These are phyloP conservation scores for Nannochloris sp. DNA, from an alignment of 139 green algal genomes.

Conservation along the genomic window DNA sequence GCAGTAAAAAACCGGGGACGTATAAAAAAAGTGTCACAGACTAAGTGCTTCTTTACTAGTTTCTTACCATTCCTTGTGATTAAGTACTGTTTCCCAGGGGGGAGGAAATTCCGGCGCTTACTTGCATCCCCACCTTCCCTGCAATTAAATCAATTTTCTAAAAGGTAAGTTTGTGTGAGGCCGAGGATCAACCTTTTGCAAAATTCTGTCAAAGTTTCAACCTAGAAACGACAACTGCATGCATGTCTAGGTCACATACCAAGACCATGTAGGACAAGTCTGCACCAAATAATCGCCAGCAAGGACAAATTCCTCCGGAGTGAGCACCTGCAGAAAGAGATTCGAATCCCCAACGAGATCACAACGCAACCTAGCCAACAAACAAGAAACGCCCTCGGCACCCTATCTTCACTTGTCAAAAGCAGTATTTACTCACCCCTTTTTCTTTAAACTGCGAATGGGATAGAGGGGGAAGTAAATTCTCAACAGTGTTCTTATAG, in stretches of 20 bases:
- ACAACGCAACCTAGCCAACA: too few species aligned
- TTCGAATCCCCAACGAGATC: too few species aligned
- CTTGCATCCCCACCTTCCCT: constrained; percentile 66
- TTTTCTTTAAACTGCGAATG: constrained; percentile 39
- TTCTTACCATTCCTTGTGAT: constrained; percentile 68
- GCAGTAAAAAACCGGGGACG: too few species aligned
- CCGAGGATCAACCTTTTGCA: neutral
- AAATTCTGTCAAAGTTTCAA: neutral
- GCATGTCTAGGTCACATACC: constrained; percentile 31
- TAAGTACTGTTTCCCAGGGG: constrained; percentile 79
- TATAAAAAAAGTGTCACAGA: neutral
- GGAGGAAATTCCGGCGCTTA: constrained; percentile 59
- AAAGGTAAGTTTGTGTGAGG: neutral
- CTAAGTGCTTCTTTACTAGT: neutral
- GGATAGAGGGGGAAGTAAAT: constrained; percentile 19
- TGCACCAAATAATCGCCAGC: constrained; percentile 78
- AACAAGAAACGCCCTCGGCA: too few species aligned
- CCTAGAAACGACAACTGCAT: neutral
- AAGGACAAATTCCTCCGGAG: constrained; percentile 76
- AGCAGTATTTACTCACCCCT: constrained; percentile 36
- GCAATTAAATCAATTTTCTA: neutral
- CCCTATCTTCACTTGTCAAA: too few species aligned
- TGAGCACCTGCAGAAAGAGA: constrained; percentile 58
- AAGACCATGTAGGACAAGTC: constrained; percentile 77
- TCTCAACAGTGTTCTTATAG: constrained; percentile 40